Evolutionary conservation across 1,139 yeast genomes (phyloP).

Genomic region (Yamadazyma buinensis): DNA sequence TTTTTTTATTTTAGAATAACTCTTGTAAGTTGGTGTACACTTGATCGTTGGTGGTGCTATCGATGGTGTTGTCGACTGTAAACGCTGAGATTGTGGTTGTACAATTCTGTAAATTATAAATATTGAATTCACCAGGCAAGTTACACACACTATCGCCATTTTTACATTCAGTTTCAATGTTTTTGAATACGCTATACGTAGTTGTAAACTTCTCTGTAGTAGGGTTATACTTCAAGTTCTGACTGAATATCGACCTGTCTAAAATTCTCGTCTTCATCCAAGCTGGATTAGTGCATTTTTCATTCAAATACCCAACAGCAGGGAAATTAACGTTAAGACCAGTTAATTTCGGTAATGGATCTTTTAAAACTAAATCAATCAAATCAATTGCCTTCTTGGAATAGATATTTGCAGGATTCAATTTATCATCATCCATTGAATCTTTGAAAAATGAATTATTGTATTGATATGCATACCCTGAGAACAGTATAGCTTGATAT

Average conservation of each 20-base stretch:
- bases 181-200: slow-evolving; percentile 8
- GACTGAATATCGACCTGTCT: slow-evolving; percentile 30
- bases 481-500: slow-evolving; percentile 25
- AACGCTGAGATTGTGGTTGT: slow-evolving; percentile 35
- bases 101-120: slow-evolving; percentile 26
- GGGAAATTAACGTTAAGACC: slow-evolving; percentile 51
- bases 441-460: slow-evolving; percentile 45
- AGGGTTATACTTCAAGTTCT: slow-evolving; percentile 25
- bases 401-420: slow-evolving; percentile 39
- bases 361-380: slow-evolving; percentile 32
- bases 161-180: slow-evolving; percentile 18
- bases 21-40: slow-evolving; percentile 1
- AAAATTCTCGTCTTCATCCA: slow-evolving; percentile 38
- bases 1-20: slow-evolving; percentile 1
- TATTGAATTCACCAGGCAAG: slow-evolving; percentile 30
- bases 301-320: slow-evolving; percentile 32
- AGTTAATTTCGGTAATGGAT: slow-evolving; percentile 39
- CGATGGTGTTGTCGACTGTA: slow-evolving; percentile 23
- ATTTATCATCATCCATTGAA: slow-evolving; percentile 23
- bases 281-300: slow-evolving; percentile 33
- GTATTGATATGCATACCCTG: slow-evolving; percentile 32
- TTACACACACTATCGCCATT: slow-evolving; percentile 29
- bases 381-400: slow-evolving; percentile 36
- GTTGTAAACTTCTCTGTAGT: slow-evolving; percentile 8
- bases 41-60: slow-evolving; percentile 3